Percentiles rank a stretch among this genome's conserved stretches.
These are phyloP conservation scores for Rehmannia glutinosa DNA, from an alignment of 257 asterid genomes.

Conservation along the genomic window DNA sequence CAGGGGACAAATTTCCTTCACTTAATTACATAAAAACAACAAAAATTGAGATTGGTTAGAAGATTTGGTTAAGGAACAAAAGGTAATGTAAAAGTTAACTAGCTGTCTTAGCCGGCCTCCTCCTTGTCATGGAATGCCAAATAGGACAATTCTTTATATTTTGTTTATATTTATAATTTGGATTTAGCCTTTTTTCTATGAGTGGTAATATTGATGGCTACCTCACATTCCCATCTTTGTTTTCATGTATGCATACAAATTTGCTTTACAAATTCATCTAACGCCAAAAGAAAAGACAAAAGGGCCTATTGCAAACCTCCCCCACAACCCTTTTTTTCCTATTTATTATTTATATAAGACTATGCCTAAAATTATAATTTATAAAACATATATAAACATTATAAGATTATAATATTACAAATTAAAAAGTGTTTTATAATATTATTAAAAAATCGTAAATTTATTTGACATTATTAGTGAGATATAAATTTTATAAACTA, in stretches of 20 bases:
- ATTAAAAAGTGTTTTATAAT: too few relatives aligned
- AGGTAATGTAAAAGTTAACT: conserved; percentile 38
- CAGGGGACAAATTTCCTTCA: neutral
- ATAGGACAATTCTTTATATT: conserved; percentile 22
- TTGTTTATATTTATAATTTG: neutral
- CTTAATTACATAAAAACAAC: neutral
- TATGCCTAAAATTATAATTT: too few relatives aligned
- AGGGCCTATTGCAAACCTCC: too few relatives aligned
- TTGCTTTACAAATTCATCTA: conserved; percentile 19
- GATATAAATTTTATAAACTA: too few relatives aligned
- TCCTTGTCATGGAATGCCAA: conserved; percentile 25
- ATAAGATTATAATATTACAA: too few relatives aligned
- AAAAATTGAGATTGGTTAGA: neutral
- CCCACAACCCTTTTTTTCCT: too few relatives aligned
- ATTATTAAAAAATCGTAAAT: too few relatives aligned
- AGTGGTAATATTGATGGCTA: conserved; percentile 26
- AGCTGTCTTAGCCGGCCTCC: conserved; percentile 70
- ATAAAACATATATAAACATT: too few relatives aligned
- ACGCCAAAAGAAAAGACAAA: too few relatives aligned
- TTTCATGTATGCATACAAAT: conserved; percentile 22
- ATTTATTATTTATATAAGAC: too few relatives aligned
- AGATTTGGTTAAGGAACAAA: conserved; percentile 13
- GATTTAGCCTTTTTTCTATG: conserved; percentile 20
- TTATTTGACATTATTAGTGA: too few relatives aligned
- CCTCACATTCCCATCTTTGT: conserved; percentile 37